phyloP scores from a whole-genome alignment of 306 rosid species.

The Quercus parvula region DNA sequence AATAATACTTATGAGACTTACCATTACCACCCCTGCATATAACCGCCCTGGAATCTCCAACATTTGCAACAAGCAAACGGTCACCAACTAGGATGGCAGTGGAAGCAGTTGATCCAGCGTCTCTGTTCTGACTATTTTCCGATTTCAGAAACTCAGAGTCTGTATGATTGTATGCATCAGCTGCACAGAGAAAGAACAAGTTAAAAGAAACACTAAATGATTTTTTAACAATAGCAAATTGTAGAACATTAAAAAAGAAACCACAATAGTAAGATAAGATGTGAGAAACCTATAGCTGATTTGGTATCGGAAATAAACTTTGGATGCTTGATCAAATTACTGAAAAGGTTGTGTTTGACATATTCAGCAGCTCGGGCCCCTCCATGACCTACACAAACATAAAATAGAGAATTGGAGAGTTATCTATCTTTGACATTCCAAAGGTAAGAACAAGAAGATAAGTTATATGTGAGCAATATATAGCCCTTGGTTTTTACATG shows the following conservation, averaged over 20 bases:
- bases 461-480: neutral
- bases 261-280: neutral
- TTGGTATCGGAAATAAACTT: constrained; percentile 93
- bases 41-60: constrained; percentile 93
- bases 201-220: constrained; percentile 3
- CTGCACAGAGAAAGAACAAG: constrained; percentile 35
- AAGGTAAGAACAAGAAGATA: neutral
- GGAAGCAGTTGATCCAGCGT: constrained; percentile 98
- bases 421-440: constrained; percentile 10
- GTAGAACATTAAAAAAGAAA: neutral
- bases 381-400: constrained; percentile 73
- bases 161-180: constrained; percentile 90
- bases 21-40: constrained; percentile 90
- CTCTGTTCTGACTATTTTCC: constrained; percentile 78
- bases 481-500: neutral
- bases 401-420: constrained; percentile 14
- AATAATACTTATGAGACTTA: constrained; percentile 29
- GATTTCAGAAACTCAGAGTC: constrained; percentile 91
- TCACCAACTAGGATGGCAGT: constrained; percentile 95
- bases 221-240: constrained; percentile 9
- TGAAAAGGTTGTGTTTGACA: constrained; percentile 88
- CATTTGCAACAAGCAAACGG: constrained; percentile 95
- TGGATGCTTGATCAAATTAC: constrained; percentile 88
- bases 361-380: constrained; percentile 98
- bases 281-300: constrained; percentile 72